phyloP scores from a whole-genome alignment of 1,284 basidiomycete species.

The Trichosporon sp. region DNA sequence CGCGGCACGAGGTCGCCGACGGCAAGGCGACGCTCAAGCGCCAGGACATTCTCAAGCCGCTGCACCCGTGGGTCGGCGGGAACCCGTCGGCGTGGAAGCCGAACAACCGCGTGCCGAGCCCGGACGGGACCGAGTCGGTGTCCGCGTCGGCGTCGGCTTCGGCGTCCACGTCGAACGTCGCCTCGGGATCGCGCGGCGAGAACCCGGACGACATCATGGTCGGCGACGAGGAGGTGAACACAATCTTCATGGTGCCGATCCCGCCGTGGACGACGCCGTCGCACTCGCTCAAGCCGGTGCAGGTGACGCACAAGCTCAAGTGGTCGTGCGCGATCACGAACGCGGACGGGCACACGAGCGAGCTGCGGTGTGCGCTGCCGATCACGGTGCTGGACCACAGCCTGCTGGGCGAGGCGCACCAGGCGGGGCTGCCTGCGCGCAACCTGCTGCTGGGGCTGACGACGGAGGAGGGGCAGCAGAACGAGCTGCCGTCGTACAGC shows the following conservation, averaged over 20 bases:
- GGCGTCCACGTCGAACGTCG: background rate
- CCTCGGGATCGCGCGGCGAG: conserved; percentile 11
- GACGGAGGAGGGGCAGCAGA: conserved; percentile 40
- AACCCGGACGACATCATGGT: conserved; percentile 31
- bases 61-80: conserved; percentile 23
- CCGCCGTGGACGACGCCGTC: conserved; percentile 56
- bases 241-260: conserved; percentile 50
- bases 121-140: background rate
- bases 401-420: conserved; percentile 68
- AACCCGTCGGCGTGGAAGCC: background rate
- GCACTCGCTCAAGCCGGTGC: conserved; percentile 62
- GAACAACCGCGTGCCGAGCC: conserved; percentile 2
- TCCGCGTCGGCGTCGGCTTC: background rate
- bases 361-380: conserved; percentile 84
- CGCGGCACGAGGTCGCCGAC: conserved; percentile 62
- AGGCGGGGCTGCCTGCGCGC: conserved; percentile 66
- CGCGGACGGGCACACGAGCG: conserved; percentile 80
- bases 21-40: conserved; percentile 54
- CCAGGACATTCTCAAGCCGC: conserved; percentile 29
- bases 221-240: conserved; percentile 53
- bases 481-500: conserved; percentile 77
- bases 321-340: conserved; percentile 66
- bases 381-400: conserved; percentile 71
- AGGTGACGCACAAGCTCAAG: conserved; percentile 61
- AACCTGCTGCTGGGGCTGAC: conserved; percentile 59